These are phyloP conservation scores for Myxozyma lipomycoides DNA, from an alignment of 805 yeast species.

Conservation along the genomic window DNA sequence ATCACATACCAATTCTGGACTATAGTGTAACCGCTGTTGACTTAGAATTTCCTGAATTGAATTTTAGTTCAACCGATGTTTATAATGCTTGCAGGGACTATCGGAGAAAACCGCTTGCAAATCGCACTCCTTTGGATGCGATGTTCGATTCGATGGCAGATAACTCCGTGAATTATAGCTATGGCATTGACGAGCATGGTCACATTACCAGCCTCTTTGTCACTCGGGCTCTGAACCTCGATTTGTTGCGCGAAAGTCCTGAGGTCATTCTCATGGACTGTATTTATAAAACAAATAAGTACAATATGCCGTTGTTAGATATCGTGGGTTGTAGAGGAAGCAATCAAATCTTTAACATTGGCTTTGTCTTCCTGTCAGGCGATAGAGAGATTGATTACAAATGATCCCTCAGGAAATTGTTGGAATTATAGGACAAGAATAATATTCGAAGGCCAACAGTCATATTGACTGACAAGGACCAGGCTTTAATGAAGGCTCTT, in stretches of 20 bases:
- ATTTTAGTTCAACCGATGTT: neutral
- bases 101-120: neutral
- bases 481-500: neutral
- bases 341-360: neutral
- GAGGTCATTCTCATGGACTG: slow-evolving; percentile 3
- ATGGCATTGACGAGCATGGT: neutral
- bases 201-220: neutral
- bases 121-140: neutral
- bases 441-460: neutral
- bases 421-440: neutral
- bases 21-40: neutral
- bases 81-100: neutral
- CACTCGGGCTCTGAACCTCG: neutral
- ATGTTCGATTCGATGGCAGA: neutral
- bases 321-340: neutral
- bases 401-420: neutral
- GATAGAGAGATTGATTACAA: neutral
- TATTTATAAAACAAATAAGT: no score
- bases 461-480: neutral
- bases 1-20: neutral
- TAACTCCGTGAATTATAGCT: neutral
- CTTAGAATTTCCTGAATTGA: neutral
- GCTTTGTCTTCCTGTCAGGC: neutral
- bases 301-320: slow-evolving; percentile 1
- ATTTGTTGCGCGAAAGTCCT: no score